Evolutionary conservation across 177 flowering plant genomes (phyloP), one percentile per base, ranked within the genome.

Genomic region (Vitis hybrid): DNA sequence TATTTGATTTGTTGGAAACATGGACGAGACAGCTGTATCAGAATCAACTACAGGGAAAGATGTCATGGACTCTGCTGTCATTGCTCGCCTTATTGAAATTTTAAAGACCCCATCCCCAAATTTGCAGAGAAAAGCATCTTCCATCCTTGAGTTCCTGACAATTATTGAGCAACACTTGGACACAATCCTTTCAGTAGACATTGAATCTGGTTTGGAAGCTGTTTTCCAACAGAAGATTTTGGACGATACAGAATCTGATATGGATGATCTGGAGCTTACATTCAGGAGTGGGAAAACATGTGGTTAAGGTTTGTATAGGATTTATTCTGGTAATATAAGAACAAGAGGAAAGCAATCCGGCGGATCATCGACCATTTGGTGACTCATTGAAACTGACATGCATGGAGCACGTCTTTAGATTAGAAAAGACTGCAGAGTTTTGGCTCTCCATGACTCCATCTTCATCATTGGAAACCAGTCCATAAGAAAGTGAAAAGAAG

Each of bases 61-160:
- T 65, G 64, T 82, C 34, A 63, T 85, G 56, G 91, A 89, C 59
- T 76, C 81, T 22, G 73, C 68, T 56, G 45, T 81, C 53, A 76
- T 88, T 71, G 52, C 81, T 68, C 82, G 88, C 51, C 85, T 90
- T 60, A 71, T 83, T 49, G 84, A 85, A 62, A 84, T 87, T 61
- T 57, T 90, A 78, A 85, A 84, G 82, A 74, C 83, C 29, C 72
- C 90, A 19, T 68, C 83, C 31, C 88, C 89, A 59, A 73, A 71
- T 60, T 78, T 88, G 68, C 93, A 91, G 76, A 77, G 80, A 68
- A 90, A 90, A 76, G 87, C 90, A 61, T 89, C 92, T 75, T 87
- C 90, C 7, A 77, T 91, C 49, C 87, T 93, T 16, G 98, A 91
- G 76, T 88, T 80, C 67, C 59, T 82, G 54, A 69, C 84, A 49